phyloP scores from a whole-genome alignment of 2,329 filamentous ascomycete species.

The Cucurbitaria berberidis region DNA sequence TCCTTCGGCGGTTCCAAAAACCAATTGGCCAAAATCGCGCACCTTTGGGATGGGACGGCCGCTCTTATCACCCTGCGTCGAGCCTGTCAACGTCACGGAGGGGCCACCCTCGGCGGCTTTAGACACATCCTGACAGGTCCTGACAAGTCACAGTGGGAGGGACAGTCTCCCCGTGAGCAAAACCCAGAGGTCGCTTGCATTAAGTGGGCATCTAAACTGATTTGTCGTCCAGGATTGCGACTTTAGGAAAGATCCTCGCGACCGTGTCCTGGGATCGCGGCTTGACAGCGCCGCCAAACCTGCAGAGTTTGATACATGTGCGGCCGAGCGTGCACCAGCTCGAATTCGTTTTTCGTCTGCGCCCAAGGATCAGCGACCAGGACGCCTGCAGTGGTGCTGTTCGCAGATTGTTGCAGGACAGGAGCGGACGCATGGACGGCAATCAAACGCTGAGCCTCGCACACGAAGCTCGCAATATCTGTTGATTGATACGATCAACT shows the following conservation, averaged over 20 bases:
- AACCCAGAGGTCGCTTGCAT: constrained; percentile 26
- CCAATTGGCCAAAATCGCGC: constrained; percentile 41
- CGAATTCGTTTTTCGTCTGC: constrained; percentile 21
- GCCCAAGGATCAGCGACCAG: constrained; percentile 14
- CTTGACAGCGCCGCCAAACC: constrained; percentile 29
- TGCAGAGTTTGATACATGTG: constrained; percentile 12
- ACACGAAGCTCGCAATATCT: constrained; percentile 20
- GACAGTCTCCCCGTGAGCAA: constrained; percentile 30
- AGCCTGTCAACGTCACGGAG: constrained; percentile 22
- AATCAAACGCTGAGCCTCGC: constrained; percentile 10
- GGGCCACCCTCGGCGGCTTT: constrained; percentile 21
- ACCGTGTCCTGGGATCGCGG: constrained; percentile 23
- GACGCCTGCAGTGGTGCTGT: constrained; percentile 11
- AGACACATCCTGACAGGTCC: constrained; percentile 21
- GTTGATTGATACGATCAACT: constrained; percentile 33
- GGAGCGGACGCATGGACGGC: neutral
- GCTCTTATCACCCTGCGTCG: constrained; percentile 43
- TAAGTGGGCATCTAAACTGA: constrained; percentile 28
- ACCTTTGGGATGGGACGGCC: constrained; percentile 30
- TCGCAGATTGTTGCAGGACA: constrained; percentile 12
- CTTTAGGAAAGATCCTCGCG: constrained; percentile 39
- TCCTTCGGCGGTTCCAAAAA: constrained; percentile 36
- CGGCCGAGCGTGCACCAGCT: constrained; percentile 11
- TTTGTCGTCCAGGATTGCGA: constrained; percentile 25
- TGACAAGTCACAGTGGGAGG: constrained; percentile 16